Base-by-base conservation (phyloP, 1,284 basidiomycete genomes). In the Cutaneotrichosporon sp. region DNA sequence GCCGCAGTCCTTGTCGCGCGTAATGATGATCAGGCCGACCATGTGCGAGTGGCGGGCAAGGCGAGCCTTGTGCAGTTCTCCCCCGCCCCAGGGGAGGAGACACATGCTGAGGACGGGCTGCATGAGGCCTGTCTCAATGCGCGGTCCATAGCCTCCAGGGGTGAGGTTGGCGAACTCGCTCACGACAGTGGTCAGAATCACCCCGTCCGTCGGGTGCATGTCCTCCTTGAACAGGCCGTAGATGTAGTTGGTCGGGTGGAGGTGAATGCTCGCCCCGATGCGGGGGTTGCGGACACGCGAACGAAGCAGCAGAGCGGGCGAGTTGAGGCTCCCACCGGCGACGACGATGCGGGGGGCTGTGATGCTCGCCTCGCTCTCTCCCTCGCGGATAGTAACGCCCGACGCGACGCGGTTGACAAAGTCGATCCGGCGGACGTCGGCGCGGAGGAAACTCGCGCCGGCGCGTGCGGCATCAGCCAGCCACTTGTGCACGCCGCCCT, bases 91-190 rank as follows among this genome's bases (percentile, higher is more conserved):
- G 50, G 73, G 76, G 21, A 71, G 64, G 62, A 79, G 77, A 13
- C 76, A 69, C 34, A 73, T 70, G 40, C 78, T 74, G 52, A 80
- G 72, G 21, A 72, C 73, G 2, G 82, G 81, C 62, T 78, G 72
- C 55, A 81, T 80, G 55, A 77, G 73, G 53, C 82, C 79, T 26
- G 81, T 79, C 69, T 83, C 82, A 61, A 84, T 71, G 76, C 83
- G 83, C 70, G 76, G 78, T 32, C 83, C 79, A 65, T 78, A 73
- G 22, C 75, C 73, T 2, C 67, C 68, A 0, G 75, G 74, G n/a
- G 76, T 73, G 47, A 66, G 68, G 67, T 81, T 78, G 56, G 76
- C 73, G 40, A 68, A 72, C 46, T 76, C 77, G 66, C 65, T 70
- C 69, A 71, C 73, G 31, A 82, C 82, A 42, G 80, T 76, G 36